Evolutionary conservation across 106 monocot genomes (phyloP), one percentile per base, ranked within the genome.

Genomic region (Cymbidium sinense): DNA sequence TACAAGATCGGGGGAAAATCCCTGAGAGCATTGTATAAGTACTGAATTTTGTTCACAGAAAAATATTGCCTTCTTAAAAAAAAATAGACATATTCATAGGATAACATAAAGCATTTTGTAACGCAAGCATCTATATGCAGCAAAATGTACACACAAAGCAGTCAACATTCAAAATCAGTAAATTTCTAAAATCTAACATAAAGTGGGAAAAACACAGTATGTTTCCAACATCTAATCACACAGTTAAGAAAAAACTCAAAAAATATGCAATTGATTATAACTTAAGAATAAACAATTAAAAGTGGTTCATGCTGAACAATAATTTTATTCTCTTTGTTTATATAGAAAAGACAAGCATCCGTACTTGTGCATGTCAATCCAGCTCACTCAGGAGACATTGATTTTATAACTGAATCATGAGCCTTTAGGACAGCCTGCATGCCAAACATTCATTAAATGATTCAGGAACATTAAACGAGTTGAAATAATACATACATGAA

Each of bases 311-410:
- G 13, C n/a, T 75, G 9, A 7, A 43, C 19, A 47, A 1, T 65
- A 36, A 29, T 64, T 78, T 71, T 34, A 17, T 64, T 11, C 15
- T 71, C 20, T 17, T 37, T 7, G 7, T 44, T 47, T 47, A 50
- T 29, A 79, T 19, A 73, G 30, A 21, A 31, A 20, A 39, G 50
- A 17, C 36, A 75, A 52, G 10, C 25, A 70, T 39, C 29, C 84
- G 76, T 90, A 94, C 94, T 92, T 98, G 90, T 98, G 98, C 91
- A 98, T 94, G 77, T 92, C 87, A 34, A 98, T 75, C 98, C 98
- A 98, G 75, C 80, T 79, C 43, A 94, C 84, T 83, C 98, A 90
- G 98, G 92, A 61, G 47, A 80, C 88, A 98, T 90, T 77, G 80
- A 64, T 51, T 85, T 80, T 80, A 98, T 84, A 64, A 98, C 98